A percentile compares a stretch with the other conserved stretches of the same genome.
These are phyloP conservation scores for Elsinoe necatrix DNA, from an alignment of 2,329 filamentous ascomycete genomes.

Conservation along the genomic window DNA sequence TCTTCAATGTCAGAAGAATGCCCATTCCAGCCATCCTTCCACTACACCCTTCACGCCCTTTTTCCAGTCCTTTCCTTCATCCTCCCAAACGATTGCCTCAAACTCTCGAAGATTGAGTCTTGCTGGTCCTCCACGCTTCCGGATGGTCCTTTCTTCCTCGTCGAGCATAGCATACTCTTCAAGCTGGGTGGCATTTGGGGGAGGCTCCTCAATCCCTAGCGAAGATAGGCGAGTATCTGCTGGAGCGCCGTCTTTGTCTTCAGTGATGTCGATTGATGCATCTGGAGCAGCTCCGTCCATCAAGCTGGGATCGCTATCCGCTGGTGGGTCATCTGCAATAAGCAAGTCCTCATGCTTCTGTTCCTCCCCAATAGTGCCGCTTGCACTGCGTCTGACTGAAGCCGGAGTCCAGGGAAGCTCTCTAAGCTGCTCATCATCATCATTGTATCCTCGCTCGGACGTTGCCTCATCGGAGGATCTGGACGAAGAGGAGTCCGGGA, in stretches of 20 bases:
- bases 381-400: constrained; percentile 15
- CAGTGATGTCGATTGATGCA: background rate
- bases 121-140: constrained; percentile 66
- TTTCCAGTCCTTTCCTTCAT: constrained; percentile 50
- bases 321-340: background rate
- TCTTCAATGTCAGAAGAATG: constrained; percentile 43
- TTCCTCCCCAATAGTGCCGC: background rate
- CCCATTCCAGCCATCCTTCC: constrained; percentile 81
- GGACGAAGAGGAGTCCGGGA: constrained; percentile 12
- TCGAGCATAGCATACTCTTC: constrained; percentile 47
- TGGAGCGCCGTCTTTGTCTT: no score
- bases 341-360: background rate
- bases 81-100: constrained; percentile 57
- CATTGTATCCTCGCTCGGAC: background rate
- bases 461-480: background rate
- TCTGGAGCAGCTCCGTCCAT: background rate
- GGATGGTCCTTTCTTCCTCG: constrained; percentile 59
- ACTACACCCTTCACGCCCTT: constrained; percentile 61
- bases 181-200: constrained; percentile 31
- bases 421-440: background rate
- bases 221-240: background rate
- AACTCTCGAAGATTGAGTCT: constrained; percentile 74
- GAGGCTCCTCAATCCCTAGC: background rate
- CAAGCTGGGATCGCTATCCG: background rate
- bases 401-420: constrained; percentile 8